Evolutionary conservation across 305 asterid genomes (phyloP), one percentile per base, ranked within the genome.

Genomic region (Fraxinus platypoda): DNA sequence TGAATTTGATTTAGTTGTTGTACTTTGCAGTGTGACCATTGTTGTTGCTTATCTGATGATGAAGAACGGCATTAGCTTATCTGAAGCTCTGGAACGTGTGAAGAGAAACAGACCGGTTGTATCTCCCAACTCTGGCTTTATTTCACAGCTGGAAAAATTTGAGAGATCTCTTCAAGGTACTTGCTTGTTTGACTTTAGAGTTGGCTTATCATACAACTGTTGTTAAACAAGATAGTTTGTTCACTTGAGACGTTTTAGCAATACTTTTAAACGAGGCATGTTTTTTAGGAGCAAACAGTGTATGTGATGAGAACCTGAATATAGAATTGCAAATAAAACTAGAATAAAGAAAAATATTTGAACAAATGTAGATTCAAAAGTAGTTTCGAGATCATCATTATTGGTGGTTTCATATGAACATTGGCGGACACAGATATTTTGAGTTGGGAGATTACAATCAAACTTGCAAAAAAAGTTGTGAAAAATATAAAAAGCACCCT

Each of bases 21-120:
- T 57, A 38, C 33, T 30, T 81, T 86, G 88, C 93, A 94, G 99
- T 80, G 98, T 86, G 68, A 90, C 97, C 30, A 73, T 91, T 11
- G 89, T 93, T 28, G 88, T 93, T 66, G 95, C 92, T 76, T 95
- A 92, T 84, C 86, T 95, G 86, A 94, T 95, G 98, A 89, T 85
- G 79, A 93, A 93, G 87, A 86, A 84, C 0, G 91, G 93, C 6
- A 88, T 88, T 95, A 89, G 91, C 87, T 78, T 89, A 9, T 82
- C 90, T 3, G 91, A 94, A 86, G 99, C 98, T 68, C 30, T 88
- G 88, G 75, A 78, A 12, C 79, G 78, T 76, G 97, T 94, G 85
- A 90, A 52, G 89, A 81, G 74, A 38, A 87, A 81, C 84, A 85
- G 99, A 81, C 96, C 92, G 7, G 84, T 79, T 35, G 89, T 89